Base-by-base conservation (phyloP, 2,329 filamentous ascomycete genomes). In the Chaetomium strumarium region DNA sequence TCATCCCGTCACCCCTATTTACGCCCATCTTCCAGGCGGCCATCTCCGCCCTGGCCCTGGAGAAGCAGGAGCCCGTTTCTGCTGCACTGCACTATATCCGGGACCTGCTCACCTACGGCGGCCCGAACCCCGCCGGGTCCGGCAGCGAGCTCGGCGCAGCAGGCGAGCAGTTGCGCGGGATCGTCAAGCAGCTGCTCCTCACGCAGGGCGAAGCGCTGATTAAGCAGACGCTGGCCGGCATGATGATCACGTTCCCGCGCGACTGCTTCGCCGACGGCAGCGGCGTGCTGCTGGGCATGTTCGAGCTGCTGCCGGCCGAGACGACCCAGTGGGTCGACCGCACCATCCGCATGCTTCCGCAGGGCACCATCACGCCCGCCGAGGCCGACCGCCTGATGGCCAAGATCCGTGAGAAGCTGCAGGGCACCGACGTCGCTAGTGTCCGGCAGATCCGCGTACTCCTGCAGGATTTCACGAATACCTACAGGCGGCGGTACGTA, bases 231-330 rank as follows among this genome's bases (percentile, higher is more conserved):
- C 78, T 99, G 73, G 93, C 91, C 1, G 93, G 93, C 55, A 95
- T 99, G 91, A 97, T 99, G 92, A 96, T 96, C 68, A 95, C 87
- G 0, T 99, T 99, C 72, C 95, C 93, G 0, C 83, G 88, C 40
- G 93, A 97, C 68, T 96, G 91, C 71, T 95, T 97, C 65, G 85
- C 91, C 0, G 93, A 99, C 66, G 91, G 90, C 14, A 96, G 90
- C 45, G 91, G 90, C 5, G 89, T 96, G n/a, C 73, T 99, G 48
- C 81, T 99, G 55, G 85, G 86, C 3, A 77, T 97, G 58, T 96
- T 99, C 66, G 86, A 96, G 67, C 74, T 97, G 38, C 75, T 95
- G 65, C 93, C 93, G 0, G 75, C 81, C 49, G 80, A 93, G 65
- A 89, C 90, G 13, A 83, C 87, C 1, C 69, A 75, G 6, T 97